Base-by-base conservation (phyloP, 129 eudicot species). In the Mikania micrantha region DNA sequence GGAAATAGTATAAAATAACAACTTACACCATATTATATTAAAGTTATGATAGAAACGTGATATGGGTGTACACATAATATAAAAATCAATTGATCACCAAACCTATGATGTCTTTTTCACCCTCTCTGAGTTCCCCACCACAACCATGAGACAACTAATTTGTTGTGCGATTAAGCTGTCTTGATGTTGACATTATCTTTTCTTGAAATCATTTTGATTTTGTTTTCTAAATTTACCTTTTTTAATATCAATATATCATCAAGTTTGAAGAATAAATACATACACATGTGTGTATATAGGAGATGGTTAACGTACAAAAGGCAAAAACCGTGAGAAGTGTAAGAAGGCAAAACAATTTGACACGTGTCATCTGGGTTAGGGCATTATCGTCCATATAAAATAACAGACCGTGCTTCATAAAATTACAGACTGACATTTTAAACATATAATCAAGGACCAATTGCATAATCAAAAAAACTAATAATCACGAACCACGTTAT, bases 111-210 rank as follows among this genome's bases (percentile, higher is more conserved):
- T 73, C 77, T 22, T 60, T 73, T 48, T 73, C 77, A 73, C 64
- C 64, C 49, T 72, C 77, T 47, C 31, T 24, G 17, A 72, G 77
- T 72, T 72, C 77, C 60, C 60, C 60, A 63, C 70, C 70, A 61
- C 77, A 31, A 72, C 62, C 69, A 72, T 62, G 21, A 52, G 50
- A 63, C 45, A 71, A 71, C 52, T 45, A 45, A 45, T 44, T 60
- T 40, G 58, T 62, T 62, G 70, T 62, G 77, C 63, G 64, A 49
- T 73, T n/a, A 73, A 62, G 77, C 64, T 73, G 77, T 73, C 77
- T 49, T 73, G 77, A 73, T 40, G 77, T 73, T 20, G 77, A 73
- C 70, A 62, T 72, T 25, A 34, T 35, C 29, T 22, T 50, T 73
- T 16, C 20, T 36, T 39, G 27, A 69, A 29, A 52, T 13, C 8